Base-by-base conservation (phyloP, 2,329 filamentous ascomycete species). In the Fusarium piperis region DNA sequence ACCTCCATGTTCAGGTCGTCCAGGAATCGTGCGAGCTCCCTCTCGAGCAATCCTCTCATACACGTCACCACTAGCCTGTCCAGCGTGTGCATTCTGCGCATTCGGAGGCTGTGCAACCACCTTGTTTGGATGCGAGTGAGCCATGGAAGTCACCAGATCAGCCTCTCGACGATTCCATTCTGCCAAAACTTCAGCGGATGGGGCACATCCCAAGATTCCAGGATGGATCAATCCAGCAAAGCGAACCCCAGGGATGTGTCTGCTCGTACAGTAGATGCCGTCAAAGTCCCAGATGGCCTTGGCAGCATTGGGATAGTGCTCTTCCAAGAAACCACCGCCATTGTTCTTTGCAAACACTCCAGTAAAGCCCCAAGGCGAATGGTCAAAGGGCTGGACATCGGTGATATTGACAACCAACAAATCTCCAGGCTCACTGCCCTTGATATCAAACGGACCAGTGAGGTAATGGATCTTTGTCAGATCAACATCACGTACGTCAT, bases 141-240 rank as follows among this genome's bases (percentile, higher is more conserved):
- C 87, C 55, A 90, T 88, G 3, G 91, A 88, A 0, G 89, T 84
- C 68, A 97, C 95, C 11, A 98, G 86, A 70, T 95, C 93, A 13
- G 83, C 91, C 81, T 98, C 95, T 35, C 95, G 92, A 65, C 85
- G 86, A 78, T 97, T 97, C 95, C 95, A 97, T 59, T 90, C 91
- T 0, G 88, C 89, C 12, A 97, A 88, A 16, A 98, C 85, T 73
- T 94, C 91, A 4, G 90, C 84, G 0, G 93, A 95, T 0, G 95
- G 95, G 0, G 95, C 95, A 77, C 94, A 97, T 18, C 95, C 95
- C 11, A 98, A 85, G 71, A 98, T 97, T 5, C 95, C 95, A 0
- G 95, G 95, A 79, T 97, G 95, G 78, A 97, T 97, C 33, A 97
- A 86, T 0, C 95, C 94, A 0, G 94, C 90, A 79, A 97, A 97